Evolutionary conservation across 2,329 filamentous ascomycete genomes (phyloP).

Genomic region (Dothideomycetes sp.): DNA sequence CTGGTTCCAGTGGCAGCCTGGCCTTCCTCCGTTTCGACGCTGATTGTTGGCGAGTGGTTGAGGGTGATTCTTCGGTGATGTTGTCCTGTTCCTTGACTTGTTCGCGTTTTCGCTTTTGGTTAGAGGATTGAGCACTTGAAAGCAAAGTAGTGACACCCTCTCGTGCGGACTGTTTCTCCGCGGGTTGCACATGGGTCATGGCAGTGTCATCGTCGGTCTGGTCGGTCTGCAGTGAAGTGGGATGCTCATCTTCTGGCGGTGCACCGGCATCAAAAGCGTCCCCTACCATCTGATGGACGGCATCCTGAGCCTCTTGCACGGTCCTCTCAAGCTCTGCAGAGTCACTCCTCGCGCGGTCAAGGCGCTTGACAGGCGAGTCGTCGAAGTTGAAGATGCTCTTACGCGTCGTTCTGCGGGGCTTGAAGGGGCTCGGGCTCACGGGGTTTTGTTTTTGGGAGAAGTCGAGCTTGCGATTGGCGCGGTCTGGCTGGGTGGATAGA

Average conservation of each 20-base stretch:
- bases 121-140: background rate
- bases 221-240: too few relatives aligned
- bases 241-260: too few relatives aligned
- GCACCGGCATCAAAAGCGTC: too few relatives aligned
- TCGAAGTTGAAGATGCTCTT: conserved; percentile 11
- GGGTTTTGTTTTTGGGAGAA: conserved; percentile 18
- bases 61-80: too few relatives aligned
- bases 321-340: conserved; percentile 6
- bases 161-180: too few relatives aligned
- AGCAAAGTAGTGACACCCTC: too few relatives aligned
- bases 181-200: background rate
- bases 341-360: background rate
- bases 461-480: conserved; percentile 19
- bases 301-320: conserved; percentile 7
- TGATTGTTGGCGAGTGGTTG: too few relatives aligned
- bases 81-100: too few relatives aligned
- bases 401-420: conserved; percentile 12
- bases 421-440: conserved; percentile 19
- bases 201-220: too few relatives aligned
- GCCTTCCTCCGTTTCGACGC: too few relatives aligned
- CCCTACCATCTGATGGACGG: conserved; percentile 5
- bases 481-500: background rate
- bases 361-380: conserved; percentile 2
- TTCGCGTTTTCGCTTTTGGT: conserved; percentile 7
- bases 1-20: background rate